Conservation (phyloP, 768 basidiomycete genomes). For the Rhizopogon salebrosus region DNA sequence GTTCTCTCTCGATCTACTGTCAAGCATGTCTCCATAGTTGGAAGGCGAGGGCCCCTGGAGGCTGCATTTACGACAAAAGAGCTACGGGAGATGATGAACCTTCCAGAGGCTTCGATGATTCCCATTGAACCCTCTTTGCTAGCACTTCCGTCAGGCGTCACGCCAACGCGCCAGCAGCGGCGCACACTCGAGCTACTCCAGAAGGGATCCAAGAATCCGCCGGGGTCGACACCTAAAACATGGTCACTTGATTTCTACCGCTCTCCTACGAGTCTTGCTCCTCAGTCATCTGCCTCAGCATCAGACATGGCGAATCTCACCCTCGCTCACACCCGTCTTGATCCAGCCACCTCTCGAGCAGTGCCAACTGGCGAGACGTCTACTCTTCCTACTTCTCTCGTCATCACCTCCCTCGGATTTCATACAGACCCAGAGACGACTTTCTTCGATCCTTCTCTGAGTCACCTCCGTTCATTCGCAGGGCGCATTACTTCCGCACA, state of each 20-base stretch:
- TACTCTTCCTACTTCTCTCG: constrained; percentile 60
- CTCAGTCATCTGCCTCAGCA: constrained; percentile 15
- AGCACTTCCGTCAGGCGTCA: constrained; percentile 24
- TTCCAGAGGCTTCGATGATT: constrained; percentile 62
- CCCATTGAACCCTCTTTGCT: constrained; percentile 51
- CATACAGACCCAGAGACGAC: constrained; percentile 54
- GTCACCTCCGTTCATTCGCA: constrained; percentile 49
- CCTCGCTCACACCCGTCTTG: constrained; percentile 57
- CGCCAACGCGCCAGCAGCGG: constrained; percentile 57
- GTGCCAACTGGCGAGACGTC: constrained; percentile 53
- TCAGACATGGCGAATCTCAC: constrained; percentile 36
- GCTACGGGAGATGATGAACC: constrained; percentile 71
- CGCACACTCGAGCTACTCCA: constrained; percentile 61
- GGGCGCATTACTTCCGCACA: constrained; percentile 43
- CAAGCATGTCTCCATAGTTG: constrained; percentile 77
- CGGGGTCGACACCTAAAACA: constrained; percentile 51
- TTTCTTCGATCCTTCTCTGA: constrained; percentile 54
- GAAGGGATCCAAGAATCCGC: constrained; percentile 51
- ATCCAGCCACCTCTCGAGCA: constrained; percentile 41
- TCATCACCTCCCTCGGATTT: constrained; percentile 88
- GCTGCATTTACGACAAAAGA: constrained; percentile 93
- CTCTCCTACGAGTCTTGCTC: constrained; percentile 49
- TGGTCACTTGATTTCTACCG: constrained; percentile 85
- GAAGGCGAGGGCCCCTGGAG: constrained; percentile 81
- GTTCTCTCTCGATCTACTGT: constrained; percentile 59